Evolutionary conservation across 164 flowering plant genomes (phyloP).

Genomic region (Paratinospora sagittata): DNA sequence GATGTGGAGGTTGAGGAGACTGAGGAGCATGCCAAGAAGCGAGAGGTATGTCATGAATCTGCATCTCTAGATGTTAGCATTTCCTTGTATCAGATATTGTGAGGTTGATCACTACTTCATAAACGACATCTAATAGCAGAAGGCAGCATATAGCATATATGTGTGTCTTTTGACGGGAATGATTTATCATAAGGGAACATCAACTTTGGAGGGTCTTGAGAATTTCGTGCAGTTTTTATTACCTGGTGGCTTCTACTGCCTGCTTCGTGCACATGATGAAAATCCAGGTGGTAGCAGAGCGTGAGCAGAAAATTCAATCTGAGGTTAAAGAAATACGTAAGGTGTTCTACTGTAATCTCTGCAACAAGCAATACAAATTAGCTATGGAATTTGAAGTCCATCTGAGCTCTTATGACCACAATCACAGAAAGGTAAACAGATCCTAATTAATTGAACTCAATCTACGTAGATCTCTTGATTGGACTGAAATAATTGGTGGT

Average conservation of each 20-base stretch:
- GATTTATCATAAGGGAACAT: constrained; percentile 64
- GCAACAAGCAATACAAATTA: constrained; percentile 97
- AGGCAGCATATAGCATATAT: constrained; percentile 89
- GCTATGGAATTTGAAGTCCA: constrained; percentile 97
- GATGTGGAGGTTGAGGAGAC: constrained; percentile 87
- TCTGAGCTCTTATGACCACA: constrained; percentile 95
- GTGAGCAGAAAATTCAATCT: constrained; percentile 97
- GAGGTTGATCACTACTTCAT: constrained; percentile 52
- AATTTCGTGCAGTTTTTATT: constrained; percentile 97
- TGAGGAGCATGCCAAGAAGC: constrained; percentile 79
- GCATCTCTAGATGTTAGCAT: constrained; percentile 10
- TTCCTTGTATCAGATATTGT: constrained; percentile 20
- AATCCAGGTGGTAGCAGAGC: constrained; percentile 98
- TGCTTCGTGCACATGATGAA: constrained; percentile 97
- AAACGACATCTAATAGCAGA: constrained; percentile 64
- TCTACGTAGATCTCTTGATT: background rate
- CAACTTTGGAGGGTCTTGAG: constrained; percentile 86
- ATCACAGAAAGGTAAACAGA: constrained; percentile 75
- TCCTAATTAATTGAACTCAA: no score
- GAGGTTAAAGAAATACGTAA: constrained; percentile 97
- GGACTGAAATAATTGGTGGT: background rate
- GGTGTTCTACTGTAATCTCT: constrained; percentile 90
- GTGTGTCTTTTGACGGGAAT: constrained; percentile 85
- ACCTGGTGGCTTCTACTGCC: constrained; percentile 99
- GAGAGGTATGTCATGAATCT: constrained; percentile 72